Evolutionary conservation across 305 asterid species (phyloP), one percentile per base, ranked within the genome.

Genomic region (Ajuga reptans): DNA sequence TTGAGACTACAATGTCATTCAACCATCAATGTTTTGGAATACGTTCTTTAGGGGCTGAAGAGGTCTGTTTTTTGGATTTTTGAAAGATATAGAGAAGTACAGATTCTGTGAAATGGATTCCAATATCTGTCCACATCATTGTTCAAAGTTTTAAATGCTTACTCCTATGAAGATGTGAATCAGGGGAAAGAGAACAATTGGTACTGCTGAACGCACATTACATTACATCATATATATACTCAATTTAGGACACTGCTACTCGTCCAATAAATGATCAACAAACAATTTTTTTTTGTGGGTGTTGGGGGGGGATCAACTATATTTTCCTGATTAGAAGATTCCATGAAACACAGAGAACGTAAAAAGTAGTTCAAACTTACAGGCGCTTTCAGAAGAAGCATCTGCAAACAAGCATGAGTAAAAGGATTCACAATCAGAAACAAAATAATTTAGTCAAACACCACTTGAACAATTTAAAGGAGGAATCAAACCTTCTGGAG

Each of bases 401-500:
- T 81, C 97, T 91, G 96, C 84, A 55, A 57, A 69, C 53, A 64
- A 57, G 29, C 68, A 72, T 27, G 65, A 55, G 56, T 49, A 64
- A 73, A 72, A 7, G 27, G 27, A 42, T 51, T 64, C 58, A 64
- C 41, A 17, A 77, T 66, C 68, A 79, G 76, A 47, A 56, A 39
- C 27, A 17, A 65, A 72, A 50, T 55, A 68, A 50, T 63, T 36
- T 18, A 18, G 61, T 24, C 51, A 60, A 64, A 55, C 63, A 51
- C 64, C 50, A 57, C 12, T 27, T 52, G 71, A 76, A 56, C 34
- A 34, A 42, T 51, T 34, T 54, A 42, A 53, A 71, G 50, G 49
- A 71, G 75, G 77, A 69, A 70, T 16, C 70, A 75, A 66, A 91
- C 97, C 97, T 87, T 91, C 62, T 24, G 84, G 70, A 89, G 61